phyloP scores from a whole-genome alignment of 202 grass and related monocot species.

The Bolboschoenoplectus hybrid region DNA sequence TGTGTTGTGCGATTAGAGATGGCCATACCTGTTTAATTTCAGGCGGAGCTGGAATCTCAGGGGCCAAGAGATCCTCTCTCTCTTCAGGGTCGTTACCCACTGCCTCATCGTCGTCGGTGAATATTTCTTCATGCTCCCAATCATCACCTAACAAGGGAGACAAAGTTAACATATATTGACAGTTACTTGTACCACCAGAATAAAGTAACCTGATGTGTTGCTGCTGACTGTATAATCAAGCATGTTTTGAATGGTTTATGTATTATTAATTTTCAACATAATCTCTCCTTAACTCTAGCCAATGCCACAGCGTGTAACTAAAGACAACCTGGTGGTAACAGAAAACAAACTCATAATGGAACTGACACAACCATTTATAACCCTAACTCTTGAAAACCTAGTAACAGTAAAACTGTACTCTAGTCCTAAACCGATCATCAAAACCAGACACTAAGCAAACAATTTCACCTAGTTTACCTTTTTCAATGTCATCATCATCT shows the following conservation, averaged over 20 bases:
- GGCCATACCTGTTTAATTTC: constrained; percentile 96
- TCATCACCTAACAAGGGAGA: constrained; percentile 75
- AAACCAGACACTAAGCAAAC: neutral
- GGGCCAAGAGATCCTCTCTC: constrained; percentile 87
- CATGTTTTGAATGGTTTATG: neutral
- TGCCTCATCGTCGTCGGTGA: constrained; percentile 95
- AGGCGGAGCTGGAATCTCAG: constrained; percentile 94
- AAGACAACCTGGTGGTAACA: neutral
- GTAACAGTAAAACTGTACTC: neutral
- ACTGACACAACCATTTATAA: neutral
- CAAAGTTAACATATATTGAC: neutral
- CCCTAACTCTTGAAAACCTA: neutral
- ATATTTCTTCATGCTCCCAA: constrained; percentile 98
- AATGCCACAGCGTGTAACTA: neutral
- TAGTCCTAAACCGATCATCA: neutral
- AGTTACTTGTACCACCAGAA: neutral
- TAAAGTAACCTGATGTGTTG: neutral
- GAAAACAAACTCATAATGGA: neutral
- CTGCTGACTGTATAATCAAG: constrained; percentile 27
- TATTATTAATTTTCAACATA: constrained; percentile 17
- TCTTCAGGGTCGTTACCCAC: constrained; percentile 92
- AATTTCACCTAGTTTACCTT: constrained; percentile 51
- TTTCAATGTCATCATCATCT: constrained; percentile 94
- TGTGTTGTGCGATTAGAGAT: constrained; percentile 20
- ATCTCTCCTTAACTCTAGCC: neutral